Base-by-base conservation (phyloP, 2,329 filamentous ascomycete species). In the Talaromyces funiculosus region DNA sequence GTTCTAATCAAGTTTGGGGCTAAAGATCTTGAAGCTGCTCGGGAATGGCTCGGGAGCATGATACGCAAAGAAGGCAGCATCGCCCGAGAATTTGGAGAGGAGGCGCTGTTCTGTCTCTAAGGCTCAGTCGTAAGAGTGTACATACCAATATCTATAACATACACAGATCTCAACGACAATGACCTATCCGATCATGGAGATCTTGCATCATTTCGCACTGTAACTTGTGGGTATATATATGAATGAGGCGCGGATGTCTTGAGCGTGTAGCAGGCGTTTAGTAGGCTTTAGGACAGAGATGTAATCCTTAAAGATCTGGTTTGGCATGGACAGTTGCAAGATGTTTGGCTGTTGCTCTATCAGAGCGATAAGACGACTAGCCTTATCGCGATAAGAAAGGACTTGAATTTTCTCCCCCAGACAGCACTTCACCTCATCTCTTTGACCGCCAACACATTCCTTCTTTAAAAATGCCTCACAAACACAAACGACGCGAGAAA, bases 1-100 rank as follows among this genome's bases (percentile, higher is more conserved):
- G 88, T 94, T 3, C 82, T 97, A 26, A 88, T 97, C 66, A 97
- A 97, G 73, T 95, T 97, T 72, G 91, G 90, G 1, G 90, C 92
- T 1, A 82, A 81, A 59, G 88, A 87, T 47, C 88, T 96, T 24
- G 92, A 97, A 72, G 88, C 87, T 26, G 92, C 88, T 3, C 85
- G 90, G 65, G 78, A 83, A 51, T 97, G 92, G 91, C 81, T 97
- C 61, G 85, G 86, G 9, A 81, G 81, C 6, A 89, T 97, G 84
- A 77, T 96, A 51, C 75, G 80, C 49, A 82, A 85, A 63, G 90
- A 96, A 72, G 90, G 89, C 1, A 92, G 84, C 64, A 80, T 96
- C 9, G 76, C 82, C 16, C 73, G 77, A 56, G 76, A 84, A 12
- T 97, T 97, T 78, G 93, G 93, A 1, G 87, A 92, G 59, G 84